phyloP scores from a whole-genome alignment of 1,139 yeast genomes.

The Debaryomyces coudertii region DNA sequence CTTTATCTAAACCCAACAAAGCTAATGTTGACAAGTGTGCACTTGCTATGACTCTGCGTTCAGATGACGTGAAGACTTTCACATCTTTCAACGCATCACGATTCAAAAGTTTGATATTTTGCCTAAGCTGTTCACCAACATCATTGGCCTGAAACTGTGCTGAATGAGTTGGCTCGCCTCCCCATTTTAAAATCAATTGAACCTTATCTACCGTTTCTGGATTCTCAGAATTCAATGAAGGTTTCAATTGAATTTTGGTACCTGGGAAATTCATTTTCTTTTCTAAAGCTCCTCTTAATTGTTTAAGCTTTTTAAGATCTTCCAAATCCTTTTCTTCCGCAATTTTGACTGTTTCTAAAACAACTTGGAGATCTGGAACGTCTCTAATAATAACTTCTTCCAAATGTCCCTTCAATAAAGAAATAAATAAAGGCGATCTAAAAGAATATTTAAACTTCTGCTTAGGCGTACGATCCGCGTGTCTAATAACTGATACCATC shows the following conservation, averaged over 20 bases:
- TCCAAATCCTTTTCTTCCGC: slow-evolving; percentile 82
- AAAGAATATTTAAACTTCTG: slow-evolving; percentile 97
- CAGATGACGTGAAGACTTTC: slow-evolving; percentile 87
- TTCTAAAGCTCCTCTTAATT: slow-evolving; percentile 79
- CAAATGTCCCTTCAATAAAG: slow-evolving; percentile 87
- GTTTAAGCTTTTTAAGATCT: slow-evolving; percentile 74
- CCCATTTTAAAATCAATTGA: slow-evolving; percentile 96
- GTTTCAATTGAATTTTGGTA: slow-evolving; percentile 94
- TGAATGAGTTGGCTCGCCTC: slow-evolving; percentile 99
- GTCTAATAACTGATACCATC: slow-evolving; percentile 86
- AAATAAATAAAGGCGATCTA: slow-evolving; percentile 82
- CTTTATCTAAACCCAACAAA: slow-evolving; percentile 65
- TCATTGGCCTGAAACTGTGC: slow-evolving; percentile 94
- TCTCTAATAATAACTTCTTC: slow-evolving; percentile 96
- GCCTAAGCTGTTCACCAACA: slow-evolving; percentile 93
- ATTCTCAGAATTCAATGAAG: slow-evolving; percentile 65
- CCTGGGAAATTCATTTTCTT: slow-evolving; percentile 93
- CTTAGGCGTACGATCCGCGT: slow-evolving; percentile 99
- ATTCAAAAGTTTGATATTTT: slow-evolving; percentile 84
- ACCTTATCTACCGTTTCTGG: slow-evolving; percentile 84
- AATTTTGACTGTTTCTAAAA: slow-evolving; percentile 77
- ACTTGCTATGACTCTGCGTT: slow-evolving; percentile 89
- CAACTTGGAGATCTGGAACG: slow-evolving; percentile 81
- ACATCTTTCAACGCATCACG: slow-evolving; percentile 83
- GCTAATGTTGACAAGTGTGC: slow-evolving; percentile 89